These are phyloP conservation scores for Sporothrix pallida DNA, from an alignment of 2,329 filamentous ascomycete species.

Conservation along the genomic window DNA sequence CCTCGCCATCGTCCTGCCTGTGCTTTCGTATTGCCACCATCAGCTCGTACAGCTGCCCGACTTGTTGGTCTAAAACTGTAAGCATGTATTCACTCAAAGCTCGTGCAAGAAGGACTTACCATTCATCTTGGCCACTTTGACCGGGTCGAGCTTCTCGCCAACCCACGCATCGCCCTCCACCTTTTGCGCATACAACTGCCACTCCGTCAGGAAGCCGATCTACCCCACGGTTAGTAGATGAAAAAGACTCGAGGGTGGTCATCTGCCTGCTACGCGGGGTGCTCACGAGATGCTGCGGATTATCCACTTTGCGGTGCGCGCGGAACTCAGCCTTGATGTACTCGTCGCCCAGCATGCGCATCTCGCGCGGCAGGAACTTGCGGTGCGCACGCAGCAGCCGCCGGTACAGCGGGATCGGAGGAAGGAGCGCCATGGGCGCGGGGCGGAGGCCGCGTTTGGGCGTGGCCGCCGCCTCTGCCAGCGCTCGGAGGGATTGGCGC, in stretches of 20 bases:
- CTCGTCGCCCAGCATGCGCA: constrained; percentile 84
- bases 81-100: neutral
- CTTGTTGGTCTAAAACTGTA: constrained; percentile 74
- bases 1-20: constrained; percentile 37
- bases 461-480: constrained; percentile 32
- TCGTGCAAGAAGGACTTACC: constrained; percentile 61
- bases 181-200: constrained; percentile 93
- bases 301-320: constrained; percentile 81
- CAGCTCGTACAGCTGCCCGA: constrained; percentile 91
- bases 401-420: constrained; percentile 87
- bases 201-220: constrained; percentile 96
- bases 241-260: neutral
- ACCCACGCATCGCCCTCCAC: constrained; percentile 86
- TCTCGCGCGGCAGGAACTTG: constrained; percentile 73
- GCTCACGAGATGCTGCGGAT: constrained; percentile 87
- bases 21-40: constrained; percentile 76
- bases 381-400: constrained; percentile 86
- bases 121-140: constrained; percentile 91
- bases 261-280: constrained; percentile 30
- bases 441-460: constrained; percentile 44
- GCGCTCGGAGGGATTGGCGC: constrained; percentile 13
- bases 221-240: constrained; percentile 46
- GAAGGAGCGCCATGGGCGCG: constrained; percentile 71
- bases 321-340: constrained; percentile 94
- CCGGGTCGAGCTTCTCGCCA: constrained; percentile 80